Base-by-base conservation (phyloP, 2,329 filamentous ascomycete species). In the Trichophyton verrucosum region DNA sequence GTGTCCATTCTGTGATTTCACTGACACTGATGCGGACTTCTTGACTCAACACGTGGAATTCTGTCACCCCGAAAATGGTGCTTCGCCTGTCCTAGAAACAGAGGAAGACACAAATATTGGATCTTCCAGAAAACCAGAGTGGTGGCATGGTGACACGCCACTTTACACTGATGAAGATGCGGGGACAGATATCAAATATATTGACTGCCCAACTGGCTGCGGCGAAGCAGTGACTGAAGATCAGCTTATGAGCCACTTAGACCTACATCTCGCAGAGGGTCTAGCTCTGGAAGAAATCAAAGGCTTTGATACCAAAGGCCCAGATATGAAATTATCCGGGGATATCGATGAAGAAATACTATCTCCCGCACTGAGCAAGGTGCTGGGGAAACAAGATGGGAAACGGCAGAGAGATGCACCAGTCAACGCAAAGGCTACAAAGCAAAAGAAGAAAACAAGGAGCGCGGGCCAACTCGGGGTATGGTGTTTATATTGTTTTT, bases 201-300 rank as follows among this genome's bases (percentile, higher is more conserved):
- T 78, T 22, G 74, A 79, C 47, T 86, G 84, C 65, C 78, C 81
- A 38, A 78, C 81, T 15, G 80, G 77, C 22, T 88, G 86, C 67
- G 81, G 81, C 36, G 84, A 88, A 69, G 69, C 77, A n/a, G 70
- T 86, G 20, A 71, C 76, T 5, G 66, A 75, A 6, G 70, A 74
- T 15, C 81, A 86, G 65, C 73, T 86, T 40, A 77, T 81, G 15
- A 78, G 75, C 51, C 85, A 87, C 67, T 67, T 86, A 40, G 81
- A 85, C 66, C 74, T 86, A 61, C 84, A 87, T 67, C 68, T 74
- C 55, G 77, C 78, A 17, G 81, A 83, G 67, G 70, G 67, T 9
- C 66, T 76, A 55, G 75, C 75, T 2, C 70, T 77, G 7, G 76
- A 78, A 60, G 75, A 77, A 55, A 62, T 63, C n/a, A 47, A 51